A percentile compares a stretch with the other conserved stretches of the same genome.
Conservation (phyloP, 2,329 filamentous ascomycete species). For the Sclerotinia trifoliorum region DNA sequence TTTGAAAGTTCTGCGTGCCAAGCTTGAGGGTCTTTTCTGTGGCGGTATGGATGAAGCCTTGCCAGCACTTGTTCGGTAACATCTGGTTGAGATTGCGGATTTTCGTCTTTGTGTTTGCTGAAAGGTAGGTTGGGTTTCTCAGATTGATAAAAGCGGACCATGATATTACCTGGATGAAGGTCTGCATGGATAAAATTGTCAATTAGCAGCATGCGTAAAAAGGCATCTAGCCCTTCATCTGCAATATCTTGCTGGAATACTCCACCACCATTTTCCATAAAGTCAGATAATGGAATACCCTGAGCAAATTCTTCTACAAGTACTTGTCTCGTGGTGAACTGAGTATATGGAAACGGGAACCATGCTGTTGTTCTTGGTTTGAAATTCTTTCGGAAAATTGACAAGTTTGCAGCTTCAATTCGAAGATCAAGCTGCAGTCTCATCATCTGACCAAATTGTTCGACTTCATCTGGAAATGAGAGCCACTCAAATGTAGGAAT, state of each 20-base stretch:
- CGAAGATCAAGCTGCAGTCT: slow-evolving; percentile 91
- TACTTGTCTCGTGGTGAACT: slow-evolving; percentile 89
- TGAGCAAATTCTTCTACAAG: slow-evolving; percentile 95
- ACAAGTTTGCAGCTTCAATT: slow-evolving; percentile 89
- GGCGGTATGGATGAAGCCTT: slow-evolving; percentile 70
- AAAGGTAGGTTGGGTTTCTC: slow-evolving; percentile 66
- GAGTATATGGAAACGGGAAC: slow-evolving; percentile 92
- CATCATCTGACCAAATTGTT: slow-evolving; percentile 98
- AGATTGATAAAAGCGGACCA: slow-evolving; percentile 96
- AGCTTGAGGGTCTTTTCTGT: slow-evolving; percentile 58
- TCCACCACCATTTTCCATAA: slow-evolving; percentile 87
- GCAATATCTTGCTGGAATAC: slow-evolving; percentile 93
- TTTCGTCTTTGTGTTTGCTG: slow-evolving; percentile 37
- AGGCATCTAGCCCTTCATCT: slow-evolving; percentile 91
- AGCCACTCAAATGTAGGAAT: slow-evolving; percentile 97
- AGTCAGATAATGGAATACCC: slow-evolving; percentile 86
- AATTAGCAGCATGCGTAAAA: slow-evolving; percentile 91
- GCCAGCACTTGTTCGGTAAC: slow-evolving; percentile 85
- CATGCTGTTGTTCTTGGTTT: slow-evolving; percentile 86
- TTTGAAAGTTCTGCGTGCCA: slow-evolving; percentile 74
- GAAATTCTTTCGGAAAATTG: slow-evolving; percentile 87
- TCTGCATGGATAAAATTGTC: slow-evolving; percentile 99
- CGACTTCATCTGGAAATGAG: slow-evolving; percentile 89
- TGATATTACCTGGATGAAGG: slow-evolving; percentile 95
- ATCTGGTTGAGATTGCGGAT: slow-evolving; percentile 57